Base-by-base conservation (phyloP, 192 early-diverging fungal genomes). In the Obelidium mucronatum region DNA sequence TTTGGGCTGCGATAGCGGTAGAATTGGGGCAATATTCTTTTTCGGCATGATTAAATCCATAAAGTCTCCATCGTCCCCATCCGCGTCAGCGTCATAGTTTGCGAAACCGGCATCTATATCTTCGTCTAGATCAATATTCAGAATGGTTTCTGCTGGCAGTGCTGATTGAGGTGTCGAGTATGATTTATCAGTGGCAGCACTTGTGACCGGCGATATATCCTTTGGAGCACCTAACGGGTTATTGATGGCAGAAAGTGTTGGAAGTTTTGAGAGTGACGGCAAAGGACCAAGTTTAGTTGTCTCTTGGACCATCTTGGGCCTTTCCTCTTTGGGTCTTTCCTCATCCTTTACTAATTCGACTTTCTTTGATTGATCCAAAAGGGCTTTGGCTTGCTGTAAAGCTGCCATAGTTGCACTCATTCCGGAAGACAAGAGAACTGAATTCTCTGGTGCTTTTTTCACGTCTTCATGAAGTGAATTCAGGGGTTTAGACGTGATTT, bases 41-140 rank as follows among this genome's bases (percentile, higher is more conserved):
- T 51, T 42, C 44, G 66, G 44, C 44, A 68, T 48, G 30, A 68
- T 68, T 0, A 68, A 34, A 28, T 68, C 66, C 66, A 68, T 39
- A 31, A 68, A 68, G 44, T 68, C 66, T 26, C 24, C 42, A 60
- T 60, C 58, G 15, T 52, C 66, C 15, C 11, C 63, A 17, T 68
- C 66, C 15, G 44, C 37, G 24, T 68, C 66, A 28, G 66, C 42
- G 30, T 68, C 66, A 68, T 68, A 68, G 28, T 68, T 68, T 68
- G 39, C 37, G 30, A 68, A 68, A 3, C 48, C 66, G 3, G 66
- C 66, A 51, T 68, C 66, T 26, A 68, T 68, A 17, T 68, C 66
- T 48, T 48, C 42, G 28, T 68, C 66, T 24, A 22, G 5, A 26
- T 19, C 62, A 28, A 64, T 64, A 64, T 64, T 35, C 58, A 60